Conservation (phyloP, 805 yeast genomes). For the Starmera amethionina region DNA sequence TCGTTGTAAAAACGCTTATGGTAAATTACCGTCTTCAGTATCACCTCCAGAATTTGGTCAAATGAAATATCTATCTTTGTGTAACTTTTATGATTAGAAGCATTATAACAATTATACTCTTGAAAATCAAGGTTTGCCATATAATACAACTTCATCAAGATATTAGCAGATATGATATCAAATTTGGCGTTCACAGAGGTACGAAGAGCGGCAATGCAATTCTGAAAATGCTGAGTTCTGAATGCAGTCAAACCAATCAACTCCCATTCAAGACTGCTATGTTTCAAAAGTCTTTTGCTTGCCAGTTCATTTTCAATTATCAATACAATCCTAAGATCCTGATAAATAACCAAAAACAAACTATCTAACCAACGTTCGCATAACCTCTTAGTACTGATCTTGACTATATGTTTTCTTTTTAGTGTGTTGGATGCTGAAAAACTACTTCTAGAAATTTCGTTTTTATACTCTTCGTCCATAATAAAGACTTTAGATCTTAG, state of each 20-base stretch:
- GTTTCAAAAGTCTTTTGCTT: conserved; percentile 23
- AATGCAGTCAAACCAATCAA: conserved; percentile 48
- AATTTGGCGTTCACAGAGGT: conserved; percentile 49
- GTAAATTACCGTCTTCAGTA: conserved; percentile 49
- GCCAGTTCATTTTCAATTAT: conserved; percentile 22
- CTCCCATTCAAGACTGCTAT: conserved; percentile 69
- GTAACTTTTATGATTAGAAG: conserved; percentile 10
- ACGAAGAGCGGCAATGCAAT: conserved; percentile 41
- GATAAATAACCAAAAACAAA: conserved; percentile 58
- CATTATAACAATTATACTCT: conserved; percentile 7
- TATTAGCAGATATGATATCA: conserved; percentile 47
- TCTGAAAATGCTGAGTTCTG: conserved; percentile 37
- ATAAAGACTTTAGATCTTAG: conserved; percentile 65
- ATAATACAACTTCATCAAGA: conserved; percentile 34
- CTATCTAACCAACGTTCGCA: conserved; percentile 80
- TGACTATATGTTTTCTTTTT: not conserved
- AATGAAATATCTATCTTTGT: conserved; percentile 12
- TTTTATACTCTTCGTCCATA: conserved; percentile 65
- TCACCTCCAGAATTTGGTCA: conserved; percentile 30
- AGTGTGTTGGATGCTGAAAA: conserved; percentile 11
- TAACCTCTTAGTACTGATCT: conserved; percentile 36
- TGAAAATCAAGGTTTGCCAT: conserved; percentile 3
- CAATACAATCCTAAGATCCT: conserved; percentile 38
- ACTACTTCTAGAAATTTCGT: conserved; percentile 14
- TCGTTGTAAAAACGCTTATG: conserved; percentile 57